Evolutionary conservation across 306 rosid species (phyloP), one percentile per base, ranked within the genome.

Genomic region (barrel medic (Medicago truncatula)): DNA sequence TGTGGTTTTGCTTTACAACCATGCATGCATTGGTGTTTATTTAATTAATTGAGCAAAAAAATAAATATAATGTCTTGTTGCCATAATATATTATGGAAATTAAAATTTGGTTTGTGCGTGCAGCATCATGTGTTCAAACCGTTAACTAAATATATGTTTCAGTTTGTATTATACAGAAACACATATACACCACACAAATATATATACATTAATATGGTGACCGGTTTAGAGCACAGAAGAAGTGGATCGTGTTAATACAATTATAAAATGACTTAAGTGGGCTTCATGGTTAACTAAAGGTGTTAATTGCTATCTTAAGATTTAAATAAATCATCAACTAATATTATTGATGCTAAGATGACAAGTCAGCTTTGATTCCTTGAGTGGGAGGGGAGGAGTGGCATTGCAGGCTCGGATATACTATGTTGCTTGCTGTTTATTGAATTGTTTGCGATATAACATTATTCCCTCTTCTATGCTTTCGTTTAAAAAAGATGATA

Each of bases 1-100:
- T 39, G 67, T 68, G 80, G 50, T 62, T 46, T 54, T 75, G 75
- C 81, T 78, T 68, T 70, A 52, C 44, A 62, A 54, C 69, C 36
- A 60, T 47, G 53, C 46, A 60, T 20, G 53, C 46, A 60, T 20
- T 47, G 14, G 4, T 28, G 50, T 46, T 62, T 67, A 8, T 18
- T 53, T 76, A 53, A 71, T 76, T 60, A 39, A 40, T 8, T 66
- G 15, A 41, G 11, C 13, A 4, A 47, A 49, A 28, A 28, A 28
- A 28, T 50, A 15, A 15, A 50, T 13, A 31, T 71, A 43, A 74
- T 59, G 63, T 39, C 34, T 9, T 47, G 18, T 28, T 16, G 70
- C 28, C 31, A 8, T 39, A 28, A 4, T 28, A 50, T 43, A 39
- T 65, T 20, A 39, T 65, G 10, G 52, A 10, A 65, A 65, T 65